These are phyloP conservation scores for Pythium dissotocum DNA, from an alignment of 352 stramenopile species.

Conservation along the genomic window DNA sequence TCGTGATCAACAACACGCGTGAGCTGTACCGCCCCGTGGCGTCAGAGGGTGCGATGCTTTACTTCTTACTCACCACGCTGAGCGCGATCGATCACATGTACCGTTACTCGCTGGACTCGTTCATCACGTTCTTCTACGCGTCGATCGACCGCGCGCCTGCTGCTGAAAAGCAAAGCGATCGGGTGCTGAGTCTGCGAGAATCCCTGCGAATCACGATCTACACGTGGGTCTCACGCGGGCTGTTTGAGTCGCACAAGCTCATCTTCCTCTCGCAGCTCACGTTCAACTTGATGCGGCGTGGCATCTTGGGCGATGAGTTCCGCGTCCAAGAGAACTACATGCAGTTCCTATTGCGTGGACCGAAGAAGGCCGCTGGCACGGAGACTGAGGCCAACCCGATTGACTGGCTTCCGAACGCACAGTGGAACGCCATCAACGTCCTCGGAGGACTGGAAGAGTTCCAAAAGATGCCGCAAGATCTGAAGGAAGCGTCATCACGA, in stretches of 20 bases:
- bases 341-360: slow-evolving; percentile 89
- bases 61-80: slow-evolving; percentile 91
- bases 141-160: slow-evolving; percentile 46
- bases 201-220: slow-evolving; percentile 88
- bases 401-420: slow-evolving; percentile 85
- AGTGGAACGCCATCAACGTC: slow-evolving; percentile 90
- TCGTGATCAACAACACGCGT: slow-evolving; percentile 89
- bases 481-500: slow-evolving; percentile 87
- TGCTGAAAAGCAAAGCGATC: slow-evolving; percentile 61
- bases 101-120: slow-evolving; percentile 91
- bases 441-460: slow-evolving; percentile 93
- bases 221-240: slow-evolving; percentile 84
- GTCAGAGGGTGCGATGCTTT: slow-evolving; percentile 89
- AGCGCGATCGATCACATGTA: slow-evolving; percentile 93
- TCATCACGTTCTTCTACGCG: slow-evolving; percentile 88
- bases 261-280: slow-evolving; percentile 89
- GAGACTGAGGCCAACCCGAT: slow-evolving; percentile 74
- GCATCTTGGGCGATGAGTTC: slow-evolving; percentile 90
- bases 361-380: slow-evolving; percentile 46
- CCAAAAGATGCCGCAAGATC: slow-evolving; percentile 92
- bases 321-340: slow-evolving; percentile 95
- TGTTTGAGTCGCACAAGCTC: slow-evolving; percentile 93
- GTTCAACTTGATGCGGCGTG: slow-evolving; percentile 78
- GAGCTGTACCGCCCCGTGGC: slow-evolving; percentile 91
- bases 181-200: slow-evolving; percentile 64